Base-by-base conservation (phyloP, 2,329 filamentous ascomycete genomes). In the Xylariaceae sp. region DNA sequence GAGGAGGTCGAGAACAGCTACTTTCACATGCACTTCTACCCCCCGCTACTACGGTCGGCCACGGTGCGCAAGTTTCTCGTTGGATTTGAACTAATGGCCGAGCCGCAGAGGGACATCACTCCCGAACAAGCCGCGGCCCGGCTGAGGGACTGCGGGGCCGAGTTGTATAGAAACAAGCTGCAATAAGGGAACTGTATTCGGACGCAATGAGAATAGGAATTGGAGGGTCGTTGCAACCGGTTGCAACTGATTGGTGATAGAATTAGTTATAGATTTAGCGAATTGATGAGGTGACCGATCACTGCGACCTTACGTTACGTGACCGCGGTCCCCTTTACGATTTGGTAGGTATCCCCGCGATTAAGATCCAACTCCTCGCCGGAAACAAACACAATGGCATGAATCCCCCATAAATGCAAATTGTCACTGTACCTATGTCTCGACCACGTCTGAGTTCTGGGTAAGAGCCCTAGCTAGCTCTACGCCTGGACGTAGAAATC, bases 11-110 rank as follows among this genome's bases (percentile, higher is more conserved):
- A 96, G 64, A 85, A 85, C 57, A 90, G 89, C 62, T 92, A 95
- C 72, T 85, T 99, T 68, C 94, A 99, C 71, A 86, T 99, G 76
- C 94, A 99, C 74, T 99, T 99, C 72, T 97, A 96, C 70, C 94
- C 94, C 40, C 94, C 94, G 12, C 78, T 99, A 44, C 78, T 99
- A 60, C 85, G 94, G 53, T 96, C 91, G 44, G 92, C 94, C 2
- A 96, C 91, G 0, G 92, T 99, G 44, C 85, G 89, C 63, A 99
- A 99, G 75, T 99, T 97, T 74, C 73, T 97, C 49, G 94, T 99
- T 32, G 94, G 94, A 0, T 97, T 95, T 69, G 94, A 99, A 74
- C 80, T 99, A 73, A 84, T 99, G 83, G 94, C 89, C 1, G 94
- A 99, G 74, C 92, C 94, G n/a, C 94, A 99, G 73, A 83, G 94